Conservation (phyloP, 805 yeast species). For the Wilhelminamyces savonicus region DNA sequence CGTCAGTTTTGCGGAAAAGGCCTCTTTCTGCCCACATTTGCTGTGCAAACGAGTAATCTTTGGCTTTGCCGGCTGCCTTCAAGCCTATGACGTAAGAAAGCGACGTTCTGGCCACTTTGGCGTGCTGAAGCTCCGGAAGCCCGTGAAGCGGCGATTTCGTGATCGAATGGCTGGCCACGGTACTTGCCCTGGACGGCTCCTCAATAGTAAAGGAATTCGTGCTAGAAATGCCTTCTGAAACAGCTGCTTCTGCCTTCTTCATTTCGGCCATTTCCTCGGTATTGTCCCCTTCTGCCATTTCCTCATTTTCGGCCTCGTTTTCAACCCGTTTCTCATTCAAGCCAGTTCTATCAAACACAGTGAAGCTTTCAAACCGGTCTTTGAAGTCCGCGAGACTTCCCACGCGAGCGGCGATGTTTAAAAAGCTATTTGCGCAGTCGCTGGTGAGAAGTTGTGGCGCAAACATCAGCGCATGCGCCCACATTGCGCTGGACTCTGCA, state of each 20-base stretch:
- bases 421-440: slow-evolving; percentile 42
- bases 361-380: slow-evolving; percentile 23
- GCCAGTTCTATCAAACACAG: slow-evolving; percentile 21
- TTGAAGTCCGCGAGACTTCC: slow-evolving; percentile 29
- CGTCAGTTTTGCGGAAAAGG: slow-evolving; percentile 47
- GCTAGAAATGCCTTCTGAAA: too few species aligned
- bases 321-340: slow-evolving; percentile 8
- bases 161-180: too few species aligned
- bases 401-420: slow-evolving; percentile 39
- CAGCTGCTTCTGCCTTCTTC: too few species aligned
- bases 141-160: slow-evolving; percentile 19
- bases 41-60: slow-evolving; percentile 54
- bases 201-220: too few species aligned
- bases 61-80: slow-evolving; percentile 56
- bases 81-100: slow-evolving; percentile 55
- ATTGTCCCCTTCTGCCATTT: slow-evolving; percentile 5
- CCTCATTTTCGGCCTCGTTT: slow-evolving; percentile 2
- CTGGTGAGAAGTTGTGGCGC: slow-evolving; percentile 38
- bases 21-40: slow-evolving; percentile 79
- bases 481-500: slow-evolving; percentile 74
- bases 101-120: slow-evolving; percentile 24
- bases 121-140: slow-evolving; percentile 5
- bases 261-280: too few species aligned
- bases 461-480: slow-evolving; percentile 47
- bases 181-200: too few species aligned